phyloP scores from a whole-genome alignment of 176 grass and related monocot genomes.

The Oryza nivara region DNA sequence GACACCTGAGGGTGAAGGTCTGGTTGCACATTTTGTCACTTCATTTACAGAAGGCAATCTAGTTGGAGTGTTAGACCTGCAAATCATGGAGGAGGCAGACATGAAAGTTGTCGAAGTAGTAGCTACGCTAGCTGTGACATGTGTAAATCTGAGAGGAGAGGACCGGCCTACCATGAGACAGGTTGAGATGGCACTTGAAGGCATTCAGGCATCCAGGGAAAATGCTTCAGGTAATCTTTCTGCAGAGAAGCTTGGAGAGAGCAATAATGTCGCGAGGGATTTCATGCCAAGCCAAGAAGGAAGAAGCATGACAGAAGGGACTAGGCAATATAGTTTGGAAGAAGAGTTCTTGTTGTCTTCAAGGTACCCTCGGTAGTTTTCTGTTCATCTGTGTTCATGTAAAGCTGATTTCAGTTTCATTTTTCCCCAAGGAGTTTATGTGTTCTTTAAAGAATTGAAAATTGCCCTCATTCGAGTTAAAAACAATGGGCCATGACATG shows the following conservation, averaged over 20 bases:
- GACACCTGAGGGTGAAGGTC: not conserved
- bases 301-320: not conserved
- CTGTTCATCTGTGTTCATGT: not conserved
- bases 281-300: not conserved
- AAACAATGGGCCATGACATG: not conserved
- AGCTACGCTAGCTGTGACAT: not conserved
- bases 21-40: not conserved
- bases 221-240: not conserved
- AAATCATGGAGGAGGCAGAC: not conserved
- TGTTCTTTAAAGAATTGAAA: not conserved
- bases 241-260: not conserved
- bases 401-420: not conserved
- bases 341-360: not conserved
- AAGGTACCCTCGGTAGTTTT: conserved; percentile 6
- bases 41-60: not conserved
- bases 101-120: not conserved
- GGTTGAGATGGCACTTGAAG: conserved; percentile 12
- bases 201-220: not conserved
- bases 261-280: too few relatives aligned
- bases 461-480: not conserved
- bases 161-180: conserved; percentile 18
- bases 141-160: conserved; percentile 39
- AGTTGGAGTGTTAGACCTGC: not conserved
- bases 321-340: not conserved
- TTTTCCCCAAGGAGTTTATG: not conserved